Percentiles rank a stretch among this genome's conserved stretches.
phyloP scores from a whole-genome alignment of 1,284 basidiomycete genomes.

The Tremellales sp. region DNA sequence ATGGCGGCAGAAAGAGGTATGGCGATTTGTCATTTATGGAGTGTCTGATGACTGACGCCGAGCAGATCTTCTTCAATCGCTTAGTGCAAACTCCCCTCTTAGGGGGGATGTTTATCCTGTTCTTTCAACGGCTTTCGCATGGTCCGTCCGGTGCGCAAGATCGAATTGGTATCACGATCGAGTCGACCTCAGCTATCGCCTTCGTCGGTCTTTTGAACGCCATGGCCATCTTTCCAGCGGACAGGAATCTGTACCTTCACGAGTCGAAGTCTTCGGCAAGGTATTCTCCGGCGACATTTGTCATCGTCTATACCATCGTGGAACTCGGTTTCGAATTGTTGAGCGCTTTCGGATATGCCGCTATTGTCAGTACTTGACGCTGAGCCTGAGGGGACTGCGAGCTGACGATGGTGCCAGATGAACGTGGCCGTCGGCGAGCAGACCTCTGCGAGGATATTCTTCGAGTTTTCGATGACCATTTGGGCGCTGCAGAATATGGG shows the following conservation, averaged over 20 bases:
- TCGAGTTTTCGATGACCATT: slow-evolving; percentile 49
- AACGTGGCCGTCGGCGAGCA: slow-evolving; percentile 50
- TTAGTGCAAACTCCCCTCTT: slow-evolving; percentile 46
- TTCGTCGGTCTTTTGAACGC: slow-evolving; percentile 50
- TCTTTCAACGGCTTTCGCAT: slow-evolving; percentile 46
- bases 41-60: background rate
- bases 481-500: slow-evolving; percentile 48
- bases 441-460: slow-evolving; percentile 47
- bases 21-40: background rate
- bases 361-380: slow-evolving; percentile 25
- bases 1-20: slow-evolving; percentile 42
- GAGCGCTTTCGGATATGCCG: slow-evolving; percentile 26
- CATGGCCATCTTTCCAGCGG: slow-evolving; percentile 50
- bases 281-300: slow-evolving; percentile 49
- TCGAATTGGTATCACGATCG: slow-evolving; percentile 47
- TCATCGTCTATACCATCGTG: slow-evolving; percentile 50
- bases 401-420: slow-evolving; percentile 27
- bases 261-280: slow-evolving; percentile 47
- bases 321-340: slow-evolving; percentile 49
- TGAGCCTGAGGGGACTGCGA: background rate
- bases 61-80: slow-evolving; percentile 45
- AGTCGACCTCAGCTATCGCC: slow-evolving; percentile 35
- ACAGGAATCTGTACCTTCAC: slow-evolving; percentile 50
- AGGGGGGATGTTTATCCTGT: slow-evolving; percentile 47
- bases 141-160: slow-evolving; percentile 49